phyloP scores from a whole-genome alignment of 768 basidiomycete genomes.

The Podaxis sp. region DNA sequence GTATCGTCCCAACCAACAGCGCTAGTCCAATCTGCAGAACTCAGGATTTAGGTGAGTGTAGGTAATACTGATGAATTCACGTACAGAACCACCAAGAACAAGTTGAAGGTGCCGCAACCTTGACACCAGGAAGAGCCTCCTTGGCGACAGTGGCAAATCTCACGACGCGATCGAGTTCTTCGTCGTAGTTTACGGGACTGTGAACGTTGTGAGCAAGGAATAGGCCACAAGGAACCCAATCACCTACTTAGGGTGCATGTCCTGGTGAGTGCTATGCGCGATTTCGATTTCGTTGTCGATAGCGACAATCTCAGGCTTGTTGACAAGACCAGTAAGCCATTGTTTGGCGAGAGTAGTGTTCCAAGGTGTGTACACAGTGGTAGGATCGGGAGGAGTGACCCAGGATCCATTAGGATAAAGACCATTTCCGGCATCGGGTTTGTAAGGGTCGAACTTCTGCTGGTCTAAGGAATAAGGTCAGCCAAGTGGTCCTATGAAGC shows the following conservation, averaged over 20 bases:
- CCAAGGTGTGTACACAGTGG: slow-evolving; percentile 44
- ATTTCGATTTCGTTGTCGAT: slow-evolving; percentile 62
- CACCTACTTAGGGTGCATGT: slow-evolving; percentile 50
- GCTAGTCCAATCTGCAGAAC: slow-evolving; percentile 48
- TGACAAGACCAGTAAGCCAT: slow-evolving; percentile 43
- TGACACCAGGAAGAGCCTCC: slow-evolving; percentile 39
- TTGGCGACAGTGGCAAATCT: slow-evolving; percentile 40
- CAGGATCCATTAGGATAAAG: slow-evolving; percentile 45
- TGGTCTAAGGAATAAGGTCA: slow-evolving; percentile 32
- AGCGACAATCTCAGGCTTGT: slow-evolving; percentile 47
- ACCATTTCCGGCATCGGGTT: slow-evolving; percentile 48
- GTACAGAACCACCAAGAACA: slow-evolving; percentile 46
- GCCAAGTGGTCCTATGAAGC: neutral
- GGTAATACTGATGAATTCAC: slow-evolving; percentile 15
- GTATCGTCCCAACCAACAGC: slow-evolving; percentile 45
- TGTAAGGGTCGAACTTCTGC: slow-evolving; percentile 43
- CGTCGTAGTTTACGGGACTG: slow-evolving; percentile 48
- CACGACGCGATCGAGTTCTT: slow-evolving; percentile 46
- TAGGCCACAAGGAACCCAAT: neutral
- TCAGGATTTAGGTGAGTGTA: neutral
- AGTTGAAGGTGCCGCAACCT: slow-evolving; percentile 46
- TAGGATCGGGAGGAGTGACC: slow-evolving; percentile 37
- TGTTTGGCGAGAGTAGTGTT: slow-evolving; percentile 39
- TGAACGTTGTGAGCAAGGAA: neutral
- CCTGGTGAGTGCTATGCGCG: slow-evolving; percentile 49